Base-by-base conservation (phyloP, 441 rosid species). In the Lepidium campestre region DNA sequence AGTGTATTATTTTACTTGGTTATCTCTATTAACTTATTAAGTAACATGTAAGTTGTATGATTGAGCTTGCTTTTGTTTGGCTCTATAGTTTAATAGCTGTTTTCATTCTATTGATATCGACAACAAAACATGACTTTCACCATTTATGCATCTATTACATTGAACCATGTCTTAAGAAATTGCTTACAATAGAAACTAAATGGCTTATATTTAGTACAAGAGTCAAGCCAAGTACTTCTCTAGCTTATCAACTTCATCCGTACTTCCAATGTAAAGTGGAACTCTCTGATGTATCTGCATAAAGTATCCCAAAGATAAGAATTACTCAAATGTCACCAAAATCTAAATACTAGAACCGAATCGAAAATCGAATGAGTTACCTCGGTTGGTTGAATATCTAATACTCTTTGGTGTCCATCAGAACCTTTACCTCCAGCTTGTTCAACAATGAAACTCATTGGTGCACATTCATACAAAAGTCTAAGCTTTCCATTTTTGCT, bases 341-440 rank as follows among this genome's bases (percentile, higher is more conserved):
- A 1, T 22, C 15, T 22, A 47, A 0, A 7, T 3, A 10, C 13
- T 6, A 4, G 6, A 37, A 23, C 10, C 2, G 10, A 13, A 6
- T 5, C 8, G 2, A 44, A 18, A 9, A 4, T n/a, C 7, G 14
- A 40, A 41, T 10, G 57, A 52, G 67, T 71, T 20, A 90, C 96
- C 94, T 89, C 96, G 23, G 62, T 64, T 0, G 98, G 98, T 78
- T 81, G 74, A 42, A 93, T 88, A 62, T 90, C 97, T 40, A 93
- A 82, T 25, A 93, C 64, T 80, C 97, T 84, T 6, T 81, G 84
- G 22, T 86, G 94, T 11, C 97, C 98, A 72, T 87, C 96, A 9
- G 97, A 90, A 5, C 97, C 97, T 82, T 93, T 90, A 15, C 97
- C 96, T 22, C 97, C 99, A 5, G 99, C 96, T 83, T 93, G 96